Evolutionary conservation across 345 rosid species (phyloP).

Genomic region (Jatropha curcas): DNA sequence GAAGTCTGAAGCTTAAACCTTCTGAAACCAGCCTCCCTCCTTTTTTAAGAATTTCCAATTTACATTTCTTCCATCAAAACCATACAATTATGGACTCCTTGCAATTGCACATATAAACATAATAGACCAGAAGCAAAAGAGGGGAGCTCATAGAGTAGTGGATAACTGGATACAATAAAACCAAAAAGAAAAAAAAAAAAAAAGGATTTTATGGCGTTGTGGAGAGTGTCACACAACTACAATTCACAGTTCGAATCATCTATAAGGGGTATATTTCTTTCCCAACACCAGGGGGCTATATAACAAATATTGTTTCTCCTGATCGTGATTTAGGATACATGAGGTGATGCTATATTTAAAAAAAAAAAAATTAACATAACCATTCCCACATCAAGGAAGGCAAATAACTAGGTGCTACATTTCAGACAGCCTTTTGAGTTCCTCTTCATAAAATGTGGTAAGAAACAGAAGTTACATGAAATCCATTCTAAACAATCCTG

Average conservation of each 20-base stretch:
- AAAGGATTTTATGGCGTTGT: constrained; percentile 5
- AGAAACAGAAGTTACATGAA: constrained; percentile 4
- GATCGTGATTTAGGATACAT: constrained; percentile 14
- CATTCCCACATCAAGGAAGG: not conserved
- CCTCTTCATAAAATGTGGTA: not conserved
- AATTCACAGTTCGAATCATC: constrained; percentile 16
- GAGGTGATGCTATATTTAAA: constrained; percentile 4
- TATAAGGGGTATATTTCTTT: constrained; percentile 18
- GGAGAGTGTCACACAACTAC: constrained; percentile 1
- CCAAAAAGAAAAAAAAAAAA: not conserved
- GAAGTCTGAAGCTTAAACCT: no score
- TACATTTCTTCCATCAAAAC: no score
- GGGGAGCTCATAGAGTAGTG: not conserved
- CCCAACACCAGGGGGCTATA: constrained; percentile 13
- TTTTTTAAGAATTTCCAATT: no score
- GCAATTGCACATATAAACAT: not conserved
- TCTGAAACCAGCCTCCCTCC: no score
- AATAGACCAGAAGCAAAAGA: not conserved
- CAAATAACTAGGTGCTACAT: not conserved
- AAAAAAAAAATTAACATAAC: constrained; percentile 11
- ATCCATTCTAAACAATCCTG: constrained; percentile 40
- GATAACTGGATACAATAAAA: no score
- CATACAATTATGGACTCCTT: not conserved
- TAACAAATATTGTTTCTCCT: constrained; percentile 13
- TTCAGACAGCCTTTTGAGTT: constrained; percentile 3